Evolutionary conservation across 2,329 filamentous ascomycete species (phyloP).

Genomic region (Blastomyces silverae): DNA sequence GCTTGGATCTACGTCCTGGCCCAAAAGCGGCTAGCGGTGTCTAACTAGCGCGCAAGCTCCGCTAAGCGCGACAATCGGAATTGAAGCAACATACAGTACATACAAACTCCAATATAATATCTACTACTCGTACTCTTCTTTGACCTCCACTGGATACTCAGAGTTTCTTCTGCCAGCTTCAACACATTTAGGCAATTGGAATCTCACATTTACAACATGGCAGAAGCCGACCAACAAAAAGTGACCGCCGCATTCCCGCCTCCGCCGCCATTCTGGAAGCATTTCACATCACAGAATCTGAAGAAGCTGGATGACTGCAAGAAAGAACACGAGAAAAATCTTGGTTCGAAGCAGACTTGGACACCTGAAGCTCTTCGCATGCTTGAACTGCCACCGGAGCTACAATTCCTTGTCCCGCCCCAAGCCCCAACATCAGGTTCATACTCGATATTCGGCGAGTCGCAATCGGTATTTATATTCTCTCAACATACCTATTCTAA

Average conservation of each 20-base stretch:
- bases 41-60: background rate
- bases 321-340: slow-evolving; percentile 31
- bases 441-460: slow-evolving; percentile 67
- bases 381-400: slow-evolving; percentile 57
- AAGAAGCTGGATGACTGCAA: slow-evolving; percentile 51
- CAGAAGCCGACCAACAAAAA: slow-evolving; percentile 47
- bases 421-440: slow-evolving; percentile 61
- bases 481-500: background rate
- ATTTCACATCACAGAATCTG: slow-evolving; percentile 73
- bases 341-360: slow-evolving; percentile 27
- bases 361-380: slow-evolving; percentile 31
- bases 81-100: background rate
- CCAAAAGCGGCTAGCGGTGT: background rate
- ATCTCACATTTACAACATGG: slow-evolving; percentile 44
- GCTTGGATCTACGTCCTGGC: background rate
- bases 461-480: slow-evolving; percentile 48
- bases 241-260: slow-evolving; percentile 67
- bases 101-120: background rate
- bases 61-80: background rate
- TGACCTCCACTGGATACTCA: background rate
- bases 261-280: slow-evolving; percentile 82
- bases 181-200: slow-evolving; percentile 12
- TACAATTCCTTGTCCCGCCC: slow-evolving; percentile 75
- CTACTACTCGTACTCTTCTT: too few relatives aligned
- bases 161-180: background rate